Evolutionary conservation across 345 rosid species (phyloP), one percentile per base, ranked within the genome.

Genomic region (Heritiera littoralis): DNA sequence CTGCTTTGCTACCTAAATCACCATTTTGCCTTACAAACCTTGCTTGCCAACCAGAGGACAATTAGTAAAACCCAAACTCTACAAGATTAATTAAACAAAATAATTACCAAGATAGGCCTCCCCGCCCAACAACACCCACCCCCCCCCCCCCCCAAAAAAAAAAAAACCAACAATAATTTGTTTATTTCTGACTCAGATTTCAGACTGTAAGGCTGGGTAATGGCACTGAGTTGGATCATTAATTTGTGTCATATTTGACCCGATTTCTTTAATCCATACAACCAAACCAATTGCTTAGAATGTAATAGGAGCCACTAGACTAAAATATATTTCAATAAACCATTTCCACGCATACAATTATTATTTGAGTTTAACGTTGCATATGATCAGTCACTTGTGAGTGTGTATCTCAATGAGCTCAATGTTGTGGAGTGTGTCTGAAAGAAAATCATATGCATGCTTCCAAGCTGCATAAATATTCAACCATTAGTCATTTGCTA

Each of bases 311-410:
- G 45, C 58, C 28, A 54, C 58, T n/a, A 28, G 40, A 73, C 64
- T 41, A 2, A 15, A 23, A 1, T 48, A 17, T 30, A 65, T 40
- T 63, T 64, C 59, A 74, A 38, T 12, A 45, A 67, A 35, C 23
- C 76, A 80, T 59, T 66, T 77, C 55, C 68, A 59, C 56, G 60
- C 13, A 30, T 55, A 18, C 61, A 55, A 74, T 54, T 74, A 38
- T 28, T 46, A 9, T 52, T 71, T 8, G 20, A 9, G 61, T 43
- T 41, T 5, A 2, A 65, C 49, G 28, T 41, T 14, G 9, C 80
- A 69, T 43, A 17, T 67, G 40, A 43, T 46, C 41, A 74, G 66
- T 58, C 32, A 74, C 51, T 6, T 4, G n/a, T 38, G 10, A 58
- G 17, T 9, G 32, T 18, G 49, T 10, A 71, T 28, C 58, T 11